Evolutionary conservation across 805 yeast genomes (phyloP), one percentile per base, ranked within the genome.

Genomic region (Schwanniomyces sp.): DNA sequence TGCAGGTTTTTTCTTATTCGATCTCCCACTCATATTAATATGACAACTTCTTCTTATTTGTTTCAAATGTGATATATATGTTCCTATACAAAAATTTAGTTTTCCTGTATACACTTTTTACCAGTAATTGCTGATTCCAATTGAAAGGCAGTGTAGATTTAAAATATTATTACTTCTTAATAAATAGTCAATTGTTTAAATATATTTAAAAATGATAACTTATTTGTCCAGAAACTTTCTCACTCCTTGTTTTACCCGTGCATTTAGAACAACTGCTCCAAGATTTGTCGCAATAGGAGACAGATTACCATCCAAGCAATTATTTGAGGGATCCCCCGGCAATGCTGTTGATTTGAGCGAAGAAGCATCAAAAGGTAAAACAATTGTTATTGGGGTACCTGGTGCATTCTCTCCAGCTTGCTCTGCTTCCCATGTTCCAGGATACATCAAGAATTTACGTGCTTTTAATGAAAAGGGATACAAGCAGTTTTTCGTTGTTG

Each of bases 391-490:
- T 42, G 77, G 77, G 7, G 71, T 72, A 37, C 77, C 78, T 3
- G 74, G 94, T 34, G 96, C 96, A 0, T 88, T 83, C 63, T 84
- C 92, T 2, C 88, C 91, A 34, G 89, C 86, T 4, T 88, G 96
- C 65, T 75, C 88, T 29, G 82, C 84, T 24, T 64, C 76, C 26
- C 91, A 85, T 59, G 78, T 88, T 41, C 94, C 95, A 2, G 90
- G 88, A n/a, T 88, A 78, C 66, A 59, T 88, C 58, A 69, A 72
- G 49, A 65, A 76, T 40, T 65, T 78, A 49, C 61, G 74, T 6
- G 72, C 77, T 29, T 80, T 90, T 59, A 71, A 78, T 51, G 74
- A 73, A 26, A 85, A 86, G 67, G 96, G 96, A n/a, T 75, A 80
- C 67, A 57, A 69, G 24, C 68, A 80, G 40, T 66, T 90, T 44